Evolutionary conservation across 306 rosid species (phyloP), one percentile per base, ranked within the genome.

Genomic region (Myrica gale): DNA sequence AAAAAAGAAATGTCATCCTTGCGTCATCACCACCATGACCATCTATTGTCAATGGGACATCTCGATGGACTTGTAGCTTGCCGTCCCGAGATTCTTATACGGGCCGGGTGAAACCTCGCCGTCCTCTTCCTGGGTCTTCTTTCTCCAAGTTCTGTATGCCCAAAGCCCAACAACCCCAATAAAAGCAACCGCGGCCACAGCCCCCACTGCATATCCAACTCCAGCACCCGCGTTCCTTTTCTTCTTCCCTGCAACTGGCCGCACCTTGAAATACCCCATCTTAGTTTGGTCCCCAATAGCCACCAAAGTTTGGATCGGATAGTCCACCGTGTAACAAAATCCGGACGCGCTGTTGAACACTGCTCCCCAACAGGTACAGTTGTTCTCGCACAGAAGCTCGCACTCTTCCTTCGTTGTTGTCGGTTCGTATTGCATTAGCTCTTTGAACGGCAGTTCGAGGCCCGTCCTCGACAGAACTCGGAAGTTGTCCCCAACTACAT

Each of bases 281-380:
- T 92, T 90, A 0, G 81, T 71, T 78, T 39, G 90, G 53, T 89
- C 97, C 60, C 85, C 87, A 0, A 82, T 83, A 0, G 88, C 83
- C 83, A 87, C 43, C 76, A 95, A 20, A 3, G 90, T 88, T 21
- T 83, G 90, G 76, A 92, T 77, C 82, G 96, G 90, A 73, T 84
- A 74, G 1, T 90, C 97, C 87, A 90, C 60, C 65, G 75, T 5
- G 75, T 89, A 89, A 73, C 97, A 95, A 78, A 88, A 89, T 81
- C 93, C 88, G 77, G 92, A 84, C 1, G 10, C 84, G 52, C 89
- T 92, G 67, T 58, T 77, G 74, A 83, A 92, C 70, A 89, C 46
- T 5, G 92, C 88, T 0, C 97, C 98, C 98, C 98, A 95, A 54
- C 98, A 95, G 8, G 83, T 84, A 39, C 98, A 95, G 55, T 88